A percentile compares a stretch with the other conserved stretches of the same genome.
These are phyloP conservation scores for Evernia prunastri DNA, from an alignment of 495 filamentous ascomycete genomes.

Conservation along the genomic window DNA sequence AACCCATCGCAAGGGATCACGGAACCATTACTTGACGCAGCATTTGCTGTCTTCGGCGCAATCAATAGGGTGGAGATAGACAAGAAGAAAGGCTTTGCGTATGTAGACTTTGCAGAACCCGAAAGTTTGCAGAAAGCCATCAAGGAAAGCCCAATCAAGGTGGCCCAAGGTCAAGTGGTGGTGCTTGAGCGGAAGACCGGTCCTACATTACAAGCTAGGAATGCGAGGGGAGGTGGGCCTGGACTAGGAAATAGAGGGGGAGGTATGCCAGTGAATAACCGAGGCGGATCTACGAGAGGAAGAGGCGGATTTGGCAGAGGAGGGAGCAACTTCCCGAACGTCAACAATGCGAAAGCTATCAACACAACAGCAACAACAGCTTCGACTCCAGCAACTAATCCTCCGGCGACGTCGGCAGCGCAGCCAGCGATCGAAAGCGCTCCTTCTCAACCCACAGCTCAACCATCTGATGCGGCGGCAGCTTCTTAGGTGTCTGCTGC, in stretches of 20 bases:
- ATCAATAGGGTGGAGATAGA: slow-evolving; percentile 81
- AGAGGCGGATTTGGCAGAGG: slow-evolving; percentile 24
- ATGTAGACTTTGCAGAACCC: slow-evolving; percentile 72
- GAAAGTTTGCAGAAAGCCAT: slow-evolving; percentile 70
- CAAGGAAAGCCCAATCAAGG: slow-evolving; percentile 66
- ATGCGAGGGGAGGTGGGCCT: slow-evolving; percentile 16
- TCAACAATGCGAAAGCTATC: slow-evolving; percentile 7
- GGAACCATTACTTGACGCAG: slow-evolving; percentile 63
- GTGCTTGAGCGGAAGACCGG: slow-evolving; percentile 70
- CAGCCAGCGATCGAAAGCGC: not conserved
- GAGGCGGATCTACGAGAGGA: slow-evolving; percentile 25
- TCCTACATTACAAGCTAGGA: slow-evolving; percentile 24
- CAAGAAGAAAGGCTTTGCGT: slow-evolving; percentile 86
- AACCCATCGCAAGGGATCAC: slow-evolving; percentile 89
- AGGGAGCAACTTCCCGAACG: not conserved
- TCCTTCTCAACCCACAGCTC: not conserved
- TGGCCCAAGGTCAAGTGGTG: slow-evolving; percentile 79
- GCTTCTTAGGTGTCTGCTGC: not conserved
- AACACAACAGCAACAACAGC: not conserved
- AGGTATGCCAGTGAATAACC: slow-evolving; percentile 18
- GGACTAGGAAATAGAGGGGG: slow-evolving; percentile 17
- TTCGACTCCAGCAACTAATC: not conserved
- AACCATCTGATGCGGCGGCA: slow-evolving; percentile 1
- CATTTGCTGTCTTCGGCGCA: slow-evolving; percentile 62
- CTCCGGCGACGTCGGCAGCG: not conserved